Conservation (phyloP, 116 monocot species). For the Cymodocea nodosa region DNA sequence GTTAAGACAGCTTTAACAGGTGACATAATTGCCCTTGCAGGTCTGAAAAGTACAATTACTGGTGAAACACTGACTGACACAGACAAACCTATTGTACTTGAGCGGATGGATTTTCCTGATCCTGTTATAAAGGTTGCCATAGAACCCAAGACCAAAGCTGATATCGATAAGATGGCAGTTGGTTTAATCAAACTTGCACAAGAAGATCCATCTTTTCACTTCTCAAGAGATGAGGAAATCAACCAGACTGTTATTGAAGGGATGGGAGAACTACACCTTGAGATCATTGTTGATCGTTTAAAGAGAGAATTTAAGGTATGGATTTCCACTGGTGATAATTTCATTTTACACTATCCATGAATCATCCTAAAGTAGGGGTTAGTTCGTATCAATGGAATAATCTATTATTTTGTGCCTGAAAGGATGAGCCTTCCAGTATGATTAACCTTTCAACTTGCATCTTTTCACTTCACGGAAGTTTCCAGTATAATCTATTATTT, state of each 20-base stretch:
- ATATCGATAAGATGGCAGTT: slow-evolving; percentile 87
- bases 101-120: slow-evolving; percentile 98
- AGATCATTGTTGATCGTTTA: slow-evolving; percentile 90
- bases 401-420: too few species aligned
- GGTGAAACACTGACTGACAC: slow-evolving; percentile 88
- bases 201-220: slow-evolving; percentile 98
- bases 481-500: too few species aligned
- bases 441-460: too few species aligned
- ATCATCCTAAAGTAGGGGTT: too few species aligned
- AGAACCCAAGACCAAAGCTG: slow-evolving; percentile 97
- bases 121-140: slow-evolving; percentile 99
- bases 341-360: too few species aligned
- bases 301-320: slow-evolving; percentile 92
- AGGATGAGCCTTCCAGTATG: too few species aligned
- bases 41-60: slow-evolving; percentile 89
- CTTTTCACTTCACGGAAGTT: not conserved
- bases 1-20: slow-evolving; percentile 61
- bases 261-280: slow-evolving; percentile 98
- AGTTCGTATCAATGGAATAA: too few species aligned
- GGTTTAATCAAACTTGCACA: slow-evolving; percentile 91
- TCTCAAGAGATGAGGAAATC: slow-evolving; percentile 92
- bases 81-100: slow-evolving; percentile 82
- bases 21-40: slow-evolving; percentile 91
- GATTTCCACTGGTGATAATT: not conserved
- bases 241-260: slow-evolving; percentile 99